phyloP scores from a whole-genome alignment of 176 grass and related monocot species.

The Chloris gayana region DNA sequence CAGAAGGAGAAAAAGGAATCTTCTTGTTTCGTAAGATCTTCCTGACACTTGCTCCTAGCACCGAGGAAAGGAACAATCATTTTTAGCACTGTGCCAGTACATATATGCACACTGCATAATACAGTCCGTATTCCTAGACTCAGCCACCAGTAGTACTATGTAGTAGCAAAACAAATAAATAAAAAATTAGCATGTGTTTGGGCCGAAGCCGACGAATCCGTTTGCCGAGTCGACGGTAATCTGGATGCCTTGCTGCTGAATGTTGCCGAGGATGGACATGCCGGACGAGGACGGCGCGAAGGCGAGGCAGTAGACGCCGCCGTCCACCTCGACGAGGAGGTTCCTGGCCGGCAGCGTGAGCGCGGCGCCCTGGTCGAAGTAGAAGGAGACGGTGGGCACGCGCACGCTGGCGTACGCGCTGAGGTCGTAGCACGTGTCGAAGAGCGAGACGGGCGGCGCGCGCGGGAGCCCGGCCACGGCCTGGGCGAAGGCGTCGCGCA shows the following conservation, averaged over 20 bases:
- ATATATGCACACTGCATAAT: neutral
- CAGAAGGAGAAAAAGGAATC: too few relatives aligned
- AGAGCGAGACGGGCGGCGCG: constrained; percentile 55
- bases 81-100: too few relatives aligned
- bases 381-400: constrained; percentile 88
- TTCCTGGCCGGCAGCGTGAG: constrained; percentile 89
- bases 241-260: constrained; percentile 90
- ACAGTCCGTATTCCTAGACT: neutral
- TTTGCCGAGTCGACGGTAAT: constrained; percentile 79
- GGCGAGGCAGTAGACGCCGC: constrained; percentile 77
- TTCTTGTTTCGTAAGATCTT: neutral
- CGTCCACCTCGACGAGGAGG: constrained; percentile 71
- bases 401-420: constrained; percentile 79
- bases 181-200: constrained; percentile 71
- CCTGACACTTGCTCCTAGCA: neutral
- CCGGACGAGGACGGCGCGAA: constrained; percentile 71
- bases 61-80: neutral
- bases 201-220: constrained; percentile 83
- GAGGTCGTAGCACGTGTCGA: constrained; percentile 94
- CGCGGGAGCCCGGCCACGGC: constrained; percentile 56
- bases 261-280: constrained; percentile 81
- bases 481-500: constrained; percentile 60
- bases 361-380: constrained; percentile 59
- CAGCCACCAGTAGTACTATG: too few relatives aligned
- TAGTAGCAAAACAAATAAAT: too few relatives aligned